Conservation (phyloP, 495 filamentous ascomycete species). For the Aspergillus biplanus region DNA sequence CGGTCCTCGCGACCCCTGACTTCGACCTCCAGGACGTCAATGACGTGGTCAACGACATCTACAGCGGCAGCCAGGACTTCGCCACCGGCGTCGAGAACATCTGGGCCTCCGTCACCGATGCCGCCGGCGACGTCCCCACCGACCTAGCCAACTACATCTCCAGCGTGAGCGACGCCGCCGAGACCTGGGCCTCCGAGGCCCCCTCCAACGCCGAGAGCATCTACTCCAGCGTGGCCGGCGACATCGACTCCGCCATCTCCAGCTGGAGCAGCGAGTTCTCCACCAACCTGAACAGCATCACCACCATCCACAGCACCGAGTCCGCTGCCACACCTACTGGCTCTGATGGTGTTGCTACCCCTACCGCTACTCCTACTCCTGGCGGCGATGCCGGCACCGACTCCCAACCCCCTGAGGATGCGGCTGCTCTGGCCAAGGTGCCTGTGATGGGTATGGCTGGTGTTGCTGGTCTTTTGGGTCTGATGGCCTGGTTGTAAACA, state of each 20-base stretch:
- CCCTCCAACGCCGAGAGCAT: constrained; percentile 20
- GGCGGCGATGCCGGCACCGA: neutral
- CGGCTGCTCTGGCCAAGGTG: constrained; percentile 23
- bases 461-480: constrained; percentile 39
- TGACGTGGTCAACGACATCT: constrained; percentile 19
- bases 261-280: constrained; percentile 11
- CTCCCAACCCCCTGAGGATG: constrained; percentile 2
- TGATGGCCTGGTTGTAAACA: constrained; percentile 44
- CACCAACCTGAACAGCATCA: constrained; percentile 9
- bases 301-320: constrained; percentile 17
- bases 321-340: constrained; percentile 7
- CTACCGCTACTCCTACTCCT: neutral
- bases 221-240: constrained; percentile 21
- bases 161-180: constrained; percentile 24
- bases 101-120: constrained; percentile 16
- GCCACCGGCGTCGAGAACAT: constrained; percentile 17
- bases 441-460: constrained; percentile 32
- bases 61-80: constrained; percentile 14
- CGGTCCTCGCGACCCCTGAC: constrained; percentile 19
- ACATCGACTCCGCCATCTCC: constrained; percentile 13
- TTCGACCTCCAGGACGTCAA: constrained; percentile 13
- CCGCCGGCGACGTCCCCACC: constrained; percentile 17
- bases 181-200: constrained; percentile 16
- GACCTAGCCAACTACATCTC: constrained; percentile 21
- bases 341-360: constrained; percentile 8